phyloP scores from a whole-genome alignment of 106 monocot genomes.

The Apostasia shenzhenica region DNA sequence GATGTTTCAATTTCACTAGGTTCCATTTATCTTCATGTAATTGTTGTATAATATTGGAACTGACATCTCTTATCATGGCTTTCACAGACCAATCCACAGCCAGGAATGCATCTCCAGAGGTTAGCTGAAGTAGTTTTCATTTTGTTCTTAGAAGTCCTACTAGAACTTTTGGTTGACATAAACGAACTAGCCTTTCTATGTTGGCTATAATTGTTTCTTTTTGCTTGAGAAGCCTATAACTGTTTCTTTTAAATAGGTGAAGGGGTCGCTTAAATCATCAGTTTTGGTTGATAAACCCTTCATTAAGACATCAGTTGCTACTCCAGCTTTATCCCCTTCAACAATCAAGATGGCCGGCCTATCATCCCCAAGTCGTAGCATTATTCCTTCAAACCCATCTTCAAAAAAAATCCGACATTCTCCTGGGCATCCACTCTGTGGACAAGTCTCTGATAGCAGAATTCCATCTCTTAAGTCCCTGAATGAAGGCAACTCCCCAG shows the following conservation, averaged over 20 bases:
- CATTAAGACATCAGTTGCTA: slow-evolving; percentile 15
- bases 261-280: slow-evolving; percentile 25
- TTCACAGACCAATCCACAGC: slow-evolving; percentile 22
- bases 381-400: slow-evolving; percentile 25
- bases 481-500: slow-evolving; percentile 42
- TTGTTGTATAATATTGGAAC: too few relatives aligned
- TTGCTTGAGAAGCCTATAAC: neutral
- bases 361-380: slow-evolving; percentile 32
- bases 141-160: neutral
- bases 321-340: slow-evolving; percentile 20
- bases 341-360: slow-evolving; percentile 20
- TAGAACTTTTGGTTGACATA: neutral
- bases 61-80: neutral
- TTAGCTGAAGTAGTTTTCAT: slow-evolving; percentile 14
- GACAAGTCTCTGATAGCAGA: slow-evolving; percentile 48
- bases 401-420: slow-evolving; percentile 35
- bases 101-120: slow-evolving; percentile 46
- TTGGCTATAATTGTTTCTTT: neutral
- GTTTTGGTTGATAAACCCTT: slow-evolving; percentile 13
- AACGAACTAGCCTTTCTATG: neutral
- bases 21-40: too few relatives aligned
- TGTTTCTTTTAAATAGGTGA: slow-evolving; percentile 31
- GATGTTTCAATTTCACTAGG: too few relatives aligned
- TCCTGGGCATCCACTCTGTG: slow-evolving; percentile 33
- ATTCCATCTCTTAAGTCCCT: slow-evolving; percentile 43